These are phyloP conservation scores for Picochlorum sp. DNA, from an alignment of 139 green algal species.

Conservation along the genomic window DNA sequence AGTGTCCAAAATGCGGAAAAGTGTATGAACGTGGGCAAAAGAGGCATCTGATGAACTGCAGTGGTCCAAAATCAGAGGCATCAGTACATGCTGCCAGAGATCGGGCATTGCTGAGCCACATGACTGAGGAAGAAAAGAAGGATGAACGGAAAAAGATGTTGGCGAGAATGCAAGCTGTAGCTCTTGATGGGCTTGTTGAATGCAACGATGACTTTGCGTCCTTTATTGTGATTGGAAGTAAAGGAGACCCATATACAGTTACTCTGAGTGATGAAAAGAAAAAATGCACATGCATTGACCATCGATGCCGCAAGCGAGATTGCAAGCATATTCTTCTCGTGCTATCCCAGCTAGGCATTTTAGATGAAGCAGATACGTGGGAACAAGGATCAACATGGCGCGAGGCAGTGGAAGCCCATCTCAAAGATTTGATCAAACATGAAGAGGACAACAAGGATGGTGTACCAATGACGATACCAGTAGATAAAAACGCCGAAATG, in stretches of 20 bases:
- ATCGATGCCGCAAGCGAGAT: conserved; percentile 26
- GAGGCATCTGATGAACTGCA: conserved; percentile 12
- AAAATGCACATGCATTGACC: conserved; percentile 24
- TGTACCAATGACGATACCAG: background rate
- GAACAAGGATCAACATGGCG: background rate
- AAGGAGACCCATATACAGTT: conserved; percentile 24
- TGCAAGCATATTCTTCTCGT: conserved; percentile 34
- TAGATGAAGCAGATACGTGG: conserved; percentile 6
- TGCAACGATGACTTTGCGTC: conserved; percentile 8
- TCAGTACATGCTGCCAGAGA: background rate
- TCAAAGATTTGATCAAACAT: conserved; percentile 17
- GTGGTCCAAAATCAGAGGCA: background rate
- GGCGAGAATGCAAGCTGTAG: conserved; percentile 23
- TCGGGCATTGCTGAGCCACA: background rate
- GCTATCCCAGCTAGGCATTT: conserved; percentile 4
- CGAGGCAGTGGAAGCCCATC: conserved; percentile 2
- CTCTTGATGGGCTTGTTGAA: conserved; percentile 16
- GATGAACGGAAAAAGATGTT: conserved; percentile 16
- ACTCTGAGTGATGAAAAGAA: conserved; percentile 18
- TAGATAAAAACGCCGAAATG: conserved; percentile 3
- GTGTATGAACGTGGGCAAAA: conserved; percentile 7
- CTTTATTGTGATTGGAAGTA: conserved; percentile 22
- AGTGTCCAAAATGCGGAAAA: conserved; percentile 25
- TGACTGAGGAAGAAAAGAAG: conserved; percentile 21
- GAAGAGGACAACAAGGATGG: background rate